Percentiles rank a stretch among this genome's conserved stretches.
phyloP scores from a whole-genome alignment of 768 basidiomycete species.

The Mycena indigotica region DNA sequence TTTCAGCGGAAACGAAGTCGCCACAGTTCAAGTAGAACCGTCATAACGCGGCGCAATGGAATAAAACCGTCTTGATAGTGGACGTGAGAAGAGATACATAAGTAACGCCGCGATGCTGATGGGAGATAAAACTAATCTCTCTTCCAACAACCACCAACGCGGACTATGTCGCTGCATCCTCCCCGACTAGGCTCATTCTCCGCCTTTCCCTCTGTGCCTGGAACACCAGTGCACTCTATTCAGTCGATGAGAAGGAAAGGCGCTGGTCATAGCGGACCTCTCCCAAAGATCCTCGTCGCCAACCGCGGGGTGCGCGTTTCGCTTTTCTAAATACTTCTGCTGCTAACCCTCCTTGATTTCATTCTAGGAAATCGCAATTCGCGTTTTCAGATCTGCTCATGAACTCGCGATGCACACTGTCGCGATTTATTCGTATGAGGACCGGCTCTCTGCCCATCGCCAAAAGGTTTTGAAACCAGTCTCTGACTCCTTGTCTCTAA shows the following conservation, averaged over 20 bases:
- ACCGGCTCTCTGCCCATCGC: slow-evolving; percentile 94
- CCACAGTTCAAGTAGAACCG: not conserved
- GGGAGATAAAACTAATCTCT: no score
- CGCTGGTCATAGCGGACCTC: slow-evolving; percentile 85
- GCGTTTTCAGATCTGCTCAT: slow-evolving; percentile 97
- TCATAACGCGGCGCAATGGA: not conserved
- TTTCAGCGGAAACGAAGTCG: not conserved
- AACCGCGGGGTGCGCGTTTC: slow-evolving; percentile 77
- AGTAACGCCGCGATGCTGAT: no score
- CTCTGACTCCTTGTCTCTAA: not conserved
- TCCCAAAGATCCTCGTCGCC: slow-evolving; percentile 91
- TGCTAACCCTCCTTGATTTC: slow-evolving; percentile 8
- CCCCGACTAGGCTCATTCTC: slow-evolving; percentile 53
- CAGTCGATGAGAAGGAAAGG: slow-evolving; percentile 89
- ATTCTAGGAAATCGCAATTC: slow-evolving; percentile 93
- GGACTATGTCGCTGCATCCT: slow-evolving; percentile 22
- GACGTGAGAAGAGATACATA: no score
- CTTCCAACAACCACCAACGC: no score
- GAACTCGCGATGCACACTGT: slow-evolving; percentile 99
- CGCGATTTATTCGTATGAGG: slow-evolving; percentile 97
- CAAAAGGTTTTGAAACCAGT: slow-evolving; percentile 76
- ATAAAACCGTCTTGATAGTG: no score
- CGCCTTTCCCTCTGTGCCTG: slow-evolving; percentile 72
- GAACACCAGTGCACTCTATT: slow-evolving; percentile 88
- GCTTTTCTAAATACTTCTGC: slow-evolving; percentile 13